These are phyloP conservation scores for Pseudogymnoascus sp. DNA, from an alignment of 2,329 filamentous ascomycete genomes.

Conservation along the genomic window DNA sequence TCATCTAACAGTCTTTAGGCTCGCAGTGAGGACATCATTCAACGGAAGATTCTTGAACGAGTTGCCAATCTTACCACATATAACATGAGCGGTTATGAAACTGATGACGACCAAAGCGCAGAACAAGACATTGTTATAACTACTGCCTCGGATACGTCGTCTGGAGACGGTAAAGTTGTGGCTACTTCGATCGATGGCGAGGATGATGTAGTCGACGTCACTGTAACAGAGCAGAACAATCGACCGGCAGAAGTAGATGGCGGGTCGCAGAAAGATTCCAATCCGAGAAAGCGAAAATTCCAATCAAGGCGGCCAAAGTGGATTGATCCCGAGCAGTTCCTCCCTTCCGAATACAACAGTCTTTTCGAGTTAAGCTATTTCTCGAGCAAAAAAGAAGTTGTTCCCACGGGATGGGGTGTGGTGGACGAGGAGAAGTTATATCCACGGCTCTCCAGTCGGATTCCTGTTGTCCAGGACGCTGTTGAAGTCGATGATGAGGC, in stretches of 20 bases:
- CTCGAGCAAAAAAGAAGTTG: constrained; percentile 42
- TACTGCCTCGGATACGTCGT: constrained; percentile 57
- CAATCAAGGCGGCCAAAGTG: constrained; percentile 42
- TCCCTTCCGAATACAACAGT: constrained; percentile 59
- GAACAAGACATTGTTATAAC: constrained; percentile 66
- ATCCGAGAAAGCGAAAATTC: constrained; percentile 2
- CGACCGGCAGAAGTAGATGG: constrained; percentile 13
- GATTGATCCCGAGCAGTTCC: constrained; percentile 47
- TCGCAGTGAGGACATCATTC: constrained; percentile 60
- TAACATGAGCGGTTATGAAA: constrained; percentile 50
- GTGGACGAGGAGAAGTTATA: constrained; percentile 54
- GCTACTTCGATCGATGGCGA: constrained; percentile 80
- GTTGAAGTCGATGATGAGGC: constrained; percentile 22
- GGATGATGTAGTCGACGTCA: constrained; percentile 85
- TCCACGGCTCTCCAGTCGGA: constrained; percentile 44
- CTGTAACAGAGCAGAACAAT: constrained; percentile 61
- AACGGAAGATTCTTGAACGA: constrained; percentile 72
- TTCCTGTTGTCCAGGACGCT: constrained; percentile 20
- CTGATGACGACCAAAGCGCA: constrained; percentile 29
- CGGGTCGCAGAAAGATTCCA: constrained; percentile 3
- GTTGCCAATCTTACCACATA: constrained; percentile 71
- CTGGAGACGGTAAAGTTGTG: constrained; percentile 63
- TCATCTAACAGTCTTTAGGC: constrained; percentile 36
- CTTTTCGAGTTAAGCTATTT: constrained; percentile 75
- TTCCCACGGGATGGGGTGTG: constrained; percentile 65